Percentiles rank a stretch among this genome's conserved stretches.
phyloP scores from a whole-genome alignment of 768 basidiomycete genomes.

The Pisolithus sp. region DNA sequence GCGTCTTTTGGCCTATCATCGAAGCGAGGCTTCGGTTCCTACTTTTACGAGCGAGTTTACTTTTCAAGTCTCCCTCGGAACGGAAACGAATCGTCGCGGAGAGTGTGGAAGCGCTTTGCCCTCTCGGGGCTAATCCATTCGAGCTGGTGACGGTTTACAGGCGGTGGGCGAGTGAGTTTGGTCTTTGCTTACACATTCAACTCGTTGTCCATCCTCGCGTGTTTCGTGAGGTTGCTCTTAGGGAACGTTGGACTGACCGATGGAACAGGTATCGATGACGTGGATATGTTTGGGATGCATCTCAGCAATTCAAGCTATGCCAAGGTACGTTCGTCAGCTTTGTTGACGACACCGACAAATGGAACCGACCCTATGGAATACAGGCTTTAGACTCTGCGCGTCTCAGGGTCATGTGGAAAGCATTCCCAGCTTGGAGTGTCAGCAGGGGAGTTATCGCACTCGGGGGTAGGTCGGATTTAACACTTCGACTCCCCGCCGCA shows the following conservation, averaged over 20 bases:
- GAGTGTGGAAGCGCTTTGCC: constrained; percentile 45
- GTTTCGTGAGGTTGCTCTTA: neutral
- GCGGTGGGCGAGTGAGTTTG: constrained; percentile 48
- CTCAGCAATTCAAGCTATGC: constrained; percentile 79
- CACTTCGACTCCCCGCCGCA: neutral
- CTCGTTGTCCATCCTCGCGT: neutral
- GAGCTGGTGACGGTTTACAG: constrained; percentile 34
- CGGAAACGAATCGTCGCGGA: constrained; percentile 30
- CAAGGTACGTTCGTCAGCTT: constrained; percentile 38
- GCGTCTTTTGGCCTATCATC: constrained; percentile 47
- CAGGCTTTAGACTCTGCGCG: constrained; percentile 44
- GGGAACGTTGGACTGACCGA: constrained; percentile 1
- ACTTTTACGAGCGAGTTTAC: constrained; percentile 27
- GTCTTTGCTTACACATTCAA: neutral
- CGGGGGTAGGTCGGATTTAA: constrained; percentile 25
- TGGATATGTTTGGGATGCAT: constrained; percentile 60
- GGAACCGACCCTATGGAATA: neutral
- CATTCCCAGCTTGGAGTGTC: constrained; percentile 53
- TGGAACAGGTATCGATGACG: constrained; percentile 59
- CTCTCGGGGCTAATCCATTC: constrained; percentile 55
- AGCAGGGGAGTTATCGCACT: constrained; percentile 60
- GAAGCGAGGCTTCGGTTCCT: constrained; percentile 27
- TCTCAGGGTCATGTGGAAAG: constrained; percentile 39
- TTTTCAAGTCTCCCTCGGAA: constrained; percentile 31
- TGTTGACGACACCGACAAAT: neutral